A percentile compares a stretch with the other conserved stretches of the same genome.
phyloP scores from a whole-genome alignment of 805 yeast genomes.

The Candida broadrunensis region DNA sequence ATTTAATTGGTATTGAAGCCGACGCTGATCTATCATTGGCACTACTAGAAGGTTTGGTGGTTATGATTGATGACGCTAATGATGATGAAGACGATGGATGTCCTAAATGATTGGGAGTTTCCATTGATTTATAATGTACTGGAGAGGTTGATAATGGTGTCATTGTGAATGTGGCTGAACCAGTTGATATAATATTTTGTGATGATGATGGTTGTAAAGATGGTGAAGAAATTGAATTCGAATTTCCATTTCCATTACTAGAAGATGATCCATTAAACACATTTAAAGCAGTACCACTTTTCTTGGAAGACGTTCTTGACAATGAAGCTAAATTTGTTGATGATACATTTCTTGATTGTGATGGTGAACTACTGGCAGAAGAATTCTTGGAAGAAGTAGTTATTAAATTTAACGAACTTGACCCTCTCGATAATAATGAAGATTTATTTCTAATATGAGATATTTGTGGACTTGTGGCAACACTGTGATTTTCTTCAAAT shows the following conservation, averaged over 20 bases:
- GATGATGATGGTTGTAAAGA: neutral
- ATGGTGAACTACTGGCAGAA: slow-evolving; percentile 37
- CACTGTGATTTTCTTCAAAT: slow-evolving; percentile 20
- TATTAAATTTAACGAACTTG: slow-evolving; percentile 21
- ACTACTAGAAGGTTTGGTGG: slow-evolving; percentile 24
- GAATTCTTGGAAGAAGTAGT: slow-evolving; percentile 18
- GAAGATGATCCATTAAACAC: neutral
- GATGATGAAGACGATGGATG: neutral
- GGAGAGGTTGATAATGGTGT: slow-evolving; percentile 7
- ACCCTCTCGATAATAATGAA: slow-evolving; percentile 22
- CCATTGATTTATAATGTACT: slow-evolving; percentile 4
- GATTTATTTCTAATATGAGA: slow-evolving; percentile 6
- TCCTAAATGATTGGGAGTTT: slow-evolving; percentile 4
- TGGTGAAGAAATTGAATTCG: slow-evolving; percentile 1
- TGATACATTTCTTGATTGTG: slow-evolving; percentile 35
- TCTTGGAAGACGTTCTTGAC: slow-evolving; percentile 10
- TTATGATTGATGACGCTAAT: neutral
- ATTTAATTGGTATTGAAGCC: slow-evolving; percentile 10
- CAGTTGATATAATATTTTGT: neutral
- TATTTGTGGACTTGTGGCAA: neutral
- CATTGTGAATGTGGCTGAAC: slow-evolving; percentile 8
- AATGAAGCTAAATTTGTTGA: slow-evolving; percentile 21
- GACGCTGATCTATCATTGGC: slow-evolving; percentile 30
- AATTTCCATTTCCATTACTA: too few species aligned
- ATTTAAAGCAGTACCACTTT: slow-evolving; percentile 5